Evolutionary conservation across 2,329 filamentous ascomycete genomes (phyloP), one percentile per base, ranked within the genome.

Genomic region (Fusarium sp.): DNA sequence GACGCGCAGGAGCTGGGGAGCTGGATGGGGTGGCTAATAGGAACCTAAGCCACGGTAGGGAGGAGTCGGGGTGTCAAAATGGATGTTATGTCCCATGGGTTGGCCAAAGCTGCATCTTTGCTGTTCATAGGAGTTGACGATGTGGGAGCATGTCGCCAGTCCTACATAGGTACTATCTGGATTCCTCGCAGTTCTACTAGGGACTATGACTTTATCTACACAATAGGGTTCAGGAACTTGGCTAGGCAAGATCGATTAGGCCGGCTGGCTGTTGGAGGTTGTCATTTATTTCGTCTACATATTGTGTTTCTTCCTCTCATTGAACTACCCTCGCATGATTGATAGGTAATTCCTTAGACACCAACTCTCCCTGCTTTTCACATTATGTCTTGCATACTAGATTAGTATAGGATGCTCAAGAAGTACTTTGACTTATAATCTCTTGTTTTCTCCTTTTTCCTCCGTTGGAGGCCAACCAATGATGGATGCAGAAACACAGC

Each of bases 41-140:
- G 63, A 65, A 41, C 59, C 56, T 64, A 69, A 69, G 65, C 61
- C 69, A 73, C 66, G 74, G 74, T 73, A 57, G 57, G 75, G 70
- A 77, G 77, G 77, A 79, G 77, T 79, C 77, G 74, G 75, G 77
- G 77, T 79, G 75, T 76, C 70, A 59, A 79, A 71, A 66, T 67
- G 74, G 65, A 74, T 67, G 57, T 65, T 62, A 74, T 71, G 72
- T 66, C 64, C 69, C 62, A 75, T 57, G 69, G 63, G 69, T 66
- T 77, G 72, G 68, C 66, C 71, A 59, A 71, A 72, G 68, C 70
- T 75, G 39, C 66, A 71, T 77, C 69, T 73, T 77, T 76, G 65
- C 68, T 77, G 70, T 63, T 66, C 65, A 69, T 44, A 47, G 64
- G 61, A 68, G 70, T 66, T 72, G 66, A 60, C 57, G 65, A 64